Evolutionary conservation across 306 rosid genomes (phyloP).

Genomic region (Pueraria montana): DNA sequence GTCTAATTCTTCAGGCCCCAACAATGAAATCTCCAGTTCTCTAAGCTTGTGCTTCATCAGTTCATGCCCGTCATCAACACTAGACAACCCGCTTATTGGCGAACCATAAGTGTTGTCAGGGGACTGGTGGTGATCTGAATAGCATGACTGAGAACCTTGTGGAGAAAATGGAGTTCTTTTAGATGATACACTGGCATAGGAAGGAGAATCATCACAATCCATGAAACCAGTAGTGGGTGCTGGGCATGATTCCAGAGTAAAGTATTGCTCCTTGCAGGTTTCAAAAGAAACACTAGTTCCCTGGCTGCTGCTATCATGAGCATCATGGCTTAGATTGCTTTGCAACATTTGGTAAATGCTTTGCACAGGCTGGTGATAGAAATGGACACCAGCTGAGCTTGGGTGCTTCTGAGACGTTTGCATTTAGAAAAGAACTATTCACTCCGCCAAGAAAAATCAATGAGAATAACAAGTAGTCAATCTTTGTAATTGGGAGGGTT

Average conservation of each 20-base stretch:
- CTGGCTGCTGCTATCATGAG: constrained; percentile 57
- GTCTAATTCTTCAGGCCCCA: constrained; percentile 72
- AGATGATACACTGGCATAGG: constrained; percentile 73
- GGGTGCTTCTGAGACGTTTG: constrained; percentile 64
- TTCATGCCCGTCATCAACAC: constrained; percentile 64
- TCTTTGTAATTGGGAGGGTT: constrained; percentile 16
- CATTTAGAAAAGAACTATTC: constrained; percentile 53
- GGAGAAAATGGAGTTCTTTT: constrained; percentile 73
- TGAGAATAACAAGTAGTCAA: not conserved
- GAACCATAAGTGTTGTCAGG: constrained; percentile 74
- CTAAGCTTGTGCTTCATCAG: constrained; percentile 68
- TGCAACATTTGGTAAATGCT: constrained; percentile 63
- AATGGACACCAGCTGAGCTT: constrained; percentile 51
- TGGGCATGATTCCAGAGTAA: constrained; percentile 76
- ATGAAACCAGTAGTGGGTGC: constrained; percentile 46
- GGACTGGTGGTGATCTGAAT: constrained; percentile 80
- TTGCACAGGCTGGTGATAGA: constrained; percentile 66
- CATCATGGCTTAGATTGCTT: constrained; percentile 54
- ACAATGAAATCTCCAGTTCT: constrained; percentile 72
- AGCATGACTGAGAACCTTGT: constrained; percentile 73
- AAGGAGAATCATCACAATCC: constrained; percentile 74
- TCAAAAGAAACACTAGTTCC: constrained; percentile 65
- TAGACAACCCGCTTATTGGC: constrained; percentile 77
- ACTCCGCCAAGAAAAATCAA: not conserved
- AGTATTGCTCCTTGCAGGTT: constrained; percentile 60